phyloP scores from a whole-genome alignment of 495 filamentous ascomycete species.

The Podospora didyma region DNA sequence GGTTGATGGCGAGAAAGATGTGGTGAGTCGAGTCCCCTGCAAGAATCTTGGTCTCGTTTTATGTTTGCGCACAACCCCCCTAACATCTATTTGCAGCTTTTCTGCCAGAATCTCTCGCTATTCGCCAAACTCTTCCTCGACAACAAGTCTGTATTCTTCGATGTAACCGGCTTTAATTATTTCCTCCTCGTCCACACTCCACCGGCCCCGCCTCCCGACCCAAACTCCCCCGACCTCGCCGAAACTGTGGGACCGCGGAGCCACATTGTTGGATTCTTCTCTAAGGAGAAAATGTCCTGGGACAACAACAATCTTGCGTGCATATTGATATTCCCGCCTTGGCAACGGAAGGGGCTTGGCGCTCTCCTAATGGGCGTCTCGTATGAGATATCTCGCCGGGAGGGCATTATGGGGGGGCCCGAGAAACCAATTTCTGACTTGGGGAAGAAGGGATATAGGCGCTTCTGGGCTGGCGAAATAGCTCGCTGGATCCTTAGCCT shows the following conservation, averaged over 20 bases:
- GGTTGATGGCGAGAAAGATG: constrained; percentile 82
- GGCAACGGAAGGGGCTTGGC: constrained; percentile 85
- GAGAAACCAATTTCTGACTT: constrained; percentile 89
- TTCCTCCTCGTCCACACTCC: constrained; percentile 74
- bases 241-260: constrained; percentile 18
- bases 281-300: constrained; percentile 97
- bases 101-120: constrained; percentile 90
- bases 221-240: constrained; percentile 1
- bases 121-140: constrained; percentile 98
- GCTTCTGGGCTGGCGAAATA: constrained; percentile 81
- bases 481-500: constrained; percentile 59
- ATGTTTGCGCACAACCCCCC: not conserved
- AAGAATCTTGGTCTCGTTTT: not conserved
- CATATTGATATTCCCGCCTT: constrained; percentile 93
- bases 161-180: constrained; percentile 91
- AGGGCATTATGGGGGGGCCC: constrained; percentile 82
- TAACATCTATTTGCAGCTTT: constrained; percentile 54
- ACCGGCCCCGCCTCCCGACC: constrained; percentile 36
- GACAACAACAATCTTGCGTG: constrained; percentile 98
- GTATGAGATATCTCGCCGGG: constrained; percentile 85
- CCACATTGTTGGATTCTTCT: constrained; percentile 90
- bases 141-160: constrained; percentile 97
- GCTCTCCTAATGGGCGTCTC: constrained; percentile 87
- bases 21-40: constrained; percentile 40
- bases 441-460: constrained; percentile 72